phyloP scores from a whole-genome alignment of 2,329 filamentous ascomycete genomes.

The Alternaria arbusti region DNA sequence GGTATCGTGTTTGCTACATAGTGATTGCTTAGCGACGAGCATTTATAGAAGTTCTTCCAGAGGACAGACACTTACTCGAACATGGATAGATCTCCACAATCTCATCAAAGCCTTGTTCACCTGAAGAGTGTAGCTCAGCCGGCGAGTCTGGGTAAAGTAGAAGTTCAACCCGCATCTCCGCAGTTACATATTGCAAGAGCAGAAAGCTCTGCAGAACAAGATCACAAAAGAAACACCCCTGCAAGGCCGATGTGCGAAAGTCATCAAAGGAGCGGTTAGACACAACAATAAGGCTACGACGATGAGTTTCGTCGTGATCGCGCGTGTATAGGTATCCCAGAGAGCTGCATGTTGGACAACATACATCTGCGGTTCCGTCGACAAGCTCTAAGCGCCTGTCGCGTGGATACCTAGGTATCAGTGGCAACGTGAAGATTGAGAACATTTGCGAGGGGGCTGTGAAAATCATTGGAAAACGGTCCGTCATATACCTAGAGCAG shows the following conservation, averaged over 20 bases:
- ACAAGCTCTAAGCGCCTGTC: not conserved
- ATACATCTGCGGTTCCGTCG: not conserved
- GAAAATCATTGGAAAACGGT: no score
- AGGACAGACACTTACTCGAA: not conserved
- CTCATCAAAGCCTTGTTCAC: not conserved
- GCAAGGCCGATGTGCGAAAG: not conserved
- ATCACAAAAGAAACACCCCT: not conserved
- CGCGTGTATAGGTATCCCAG: not conserved
- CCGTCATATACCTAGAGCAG: no score
- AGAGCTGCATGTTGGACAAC: not conserved
- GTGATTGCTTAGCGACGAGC: not conserved
- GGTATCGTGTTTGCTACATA: not conserved
- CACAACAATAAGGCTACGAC: not conserved
- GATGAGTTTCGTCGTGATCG: not conserved
- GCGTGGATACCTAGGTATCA: not conserved
- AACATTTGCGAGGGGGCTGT: no score
- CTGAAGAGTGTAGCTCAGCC: not conserved
- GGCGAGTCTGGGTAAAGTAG: not conserved
- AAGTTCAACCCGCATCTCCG: not conserved
- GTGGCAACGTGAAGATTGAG: no score
- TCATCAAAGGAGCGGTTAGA: not conserved
- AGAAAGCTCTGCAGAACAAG: not conserved
- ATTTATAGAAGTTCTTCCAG: not conserved
- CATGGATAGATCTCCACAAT: not conserved
- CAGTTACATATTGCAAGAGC: not conserved